Conservation (phyloP, 1,284 basidiomycete species). For the Mycena citricolor region DNA sequence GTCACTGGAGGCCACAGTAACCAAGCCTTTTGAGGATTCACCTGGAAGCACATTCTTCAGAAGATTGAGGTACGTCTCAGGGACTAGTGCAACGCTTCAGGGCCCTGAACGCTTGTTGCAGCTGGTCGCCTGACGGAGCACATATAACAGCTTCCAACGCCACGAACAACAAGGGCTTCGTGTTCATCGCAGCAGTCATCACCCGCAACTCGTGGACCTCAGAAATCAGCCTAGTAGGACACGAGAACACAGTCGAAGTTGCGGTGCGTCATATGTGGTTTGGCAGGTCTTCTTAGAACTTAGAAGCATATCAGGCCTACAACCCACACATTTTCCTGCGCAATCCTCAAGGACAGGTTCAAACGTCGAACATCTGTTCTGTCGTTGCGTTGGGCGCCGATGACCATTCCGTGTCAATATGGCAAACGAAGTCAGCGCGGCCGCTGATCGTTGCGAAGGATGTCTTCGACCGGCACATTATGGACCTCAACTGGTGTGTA, state of each 20-base stretch:
- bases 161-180: conserved; percentile 92
- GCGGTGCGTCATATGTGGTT: conserved; percentile 55
- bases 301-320: conserved; percentile 59
- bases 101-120: conserved; percentile 32
- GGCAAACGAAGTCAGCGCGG: conserved; percentile 88
- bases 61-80: conserved; percentile 70
- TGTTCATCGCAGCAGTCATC: conserved; percentile 96
- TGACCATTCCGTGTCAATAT: conserved; percentile 86
- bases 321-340: conserved; percentile 91
- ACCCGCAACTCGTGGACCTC: conserved; percentile 85
- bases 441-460: conserved; percentile 93
- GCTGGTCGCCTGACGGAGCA: conserved; percentile 99
- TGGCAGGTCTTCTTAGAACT: conserved; percentile 21
- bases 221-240: conserved; percentile 92
- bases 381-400: conserved; percentile 91
- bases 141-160: conserved; percentile 97
- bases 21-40: conserved; percentile 89
- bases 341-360: conserved; percentile 60
- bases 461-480: conserved; percentile 91
- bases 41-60: conserved; percentile 96
- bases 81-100: neutral
- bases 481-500: conserved; percentile 89
- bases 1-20: conserved; percentile 81
- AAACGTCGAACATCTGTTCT: conserved; percentile 76
- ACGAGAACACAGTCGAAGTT: conserved; percentile 97